These are phyloP conservation scores for Panicum virgatum DNA, from an alignment of 202 grass and related monocot species.

Conservation along the genomic window DNA sequence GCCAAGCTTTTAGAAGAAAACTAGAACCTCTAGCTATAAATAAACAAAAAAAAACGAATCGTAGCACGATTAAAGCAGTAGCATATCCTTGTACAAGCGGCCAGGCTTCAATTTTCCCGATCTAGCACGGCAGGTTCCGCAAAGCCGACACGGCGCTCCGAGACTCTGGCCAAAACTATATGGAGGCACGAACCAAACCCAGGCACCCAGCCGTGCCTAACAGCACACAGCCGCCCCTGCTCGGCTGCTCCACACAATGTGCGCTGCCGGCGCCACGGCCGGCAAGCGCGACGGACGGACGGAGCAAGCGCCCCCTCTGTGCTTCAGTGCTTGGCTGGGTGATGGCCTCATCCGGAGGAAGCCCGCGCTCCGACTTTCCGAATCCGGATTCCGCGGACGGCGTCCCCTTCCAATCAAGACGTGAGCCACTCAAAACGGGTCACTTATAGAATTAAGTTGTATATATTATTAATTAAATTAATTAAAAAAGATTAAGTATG, in stretches of 20 bases:
- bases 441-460: too few species aligned
- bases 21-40: too few species aligned
- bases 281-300: not conserved
- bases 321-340: not conserved
- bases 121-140: not conserved
- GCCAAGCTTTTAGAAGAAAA: too few species aligned
- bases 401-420: not conserved
- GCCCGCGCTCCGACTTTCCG: not conserved
- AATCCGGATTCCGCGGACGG: slow-evolving; percentile 22
- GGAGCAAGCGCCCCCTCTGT: not conserved
- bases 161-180: not conserved
- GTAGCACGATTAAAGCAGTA: too few species aligned
- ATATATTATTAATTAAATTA: too few species aligned
- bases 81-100: not conserved
- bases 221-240: too few species aligned
- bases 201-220: not conserved
- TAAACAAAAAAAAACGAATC: too few species aligned
- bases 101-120: not conserved
- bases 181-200: not conserved
- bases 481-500: too few species aligned
- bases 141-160: not conserved
- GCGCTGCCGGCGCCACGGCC: not conserved
- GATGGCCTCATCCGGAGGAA: not conserved
- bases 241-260: slow-evolving; percentile 1
- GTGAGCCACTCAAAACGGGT: too few species aligned